Evolutionary conservation across 1,139 yeast species (phyloP), one percentile per base, ranked within the genome.

Genomic region (Schwanniomyces etchellsii): DNA sequence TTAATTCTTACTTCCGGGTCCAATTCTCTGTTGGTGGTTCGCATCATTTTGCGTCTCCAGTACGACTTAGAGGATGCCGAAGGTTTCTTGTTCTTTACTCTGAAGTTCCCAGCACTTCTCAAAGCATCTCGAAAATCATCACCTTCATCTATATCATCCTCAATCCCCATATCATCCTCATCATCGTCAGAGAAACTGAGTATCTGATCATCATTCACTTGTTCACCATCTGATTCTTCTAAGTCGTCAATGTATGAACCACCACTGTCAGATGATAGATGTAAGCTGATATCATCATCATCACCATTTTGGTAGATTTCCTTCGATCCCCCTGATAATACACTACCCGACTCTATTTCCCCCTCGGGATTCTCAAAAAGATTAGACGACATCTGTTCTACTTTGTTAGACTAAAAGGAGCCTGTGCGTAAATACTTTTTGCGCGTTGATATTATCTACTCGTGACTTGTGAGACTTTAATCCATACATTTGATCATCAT

Each of bases 1-100:
- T 78, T 52, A 27, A 66, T 64, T 31, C 80, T 66, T 1, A 84
- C 81, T 48, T 82, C 93, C 0, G 91, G 93, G 37, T 81, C 81
- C 34, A 78, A 50, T 13, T 75, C 75, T 31, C 69, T 55, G 28
- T 60, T 59, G 20, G 64, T 48, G 44, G 67, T 47, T 26, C 56
- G 39, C 52, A 55, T 52, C 52, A 57, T 50, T 52, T 65, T 52
- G 3, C 61, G 45, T 29, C 48, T 54, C 47, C 55, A 57, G 32
- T 48, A 54, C 13, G 52, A 46, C 50, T 55, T 50, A 36, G 64
- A 38, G 40, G 60, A 35, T 38, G 59, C 38, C 10, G 59, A 52
- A 25, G 48, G 50, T 28, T 49, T 55, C 37, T 65, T 66, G 29
- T 61, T 64, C 44, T 70, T 73, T 4, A 65, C 60, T 43, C 64